A percentile compares a stretch with the other conserved stretches of the same genome.
Conservation (phyloP, 805 yeast species). For the Starmera caribaea region DNA sequence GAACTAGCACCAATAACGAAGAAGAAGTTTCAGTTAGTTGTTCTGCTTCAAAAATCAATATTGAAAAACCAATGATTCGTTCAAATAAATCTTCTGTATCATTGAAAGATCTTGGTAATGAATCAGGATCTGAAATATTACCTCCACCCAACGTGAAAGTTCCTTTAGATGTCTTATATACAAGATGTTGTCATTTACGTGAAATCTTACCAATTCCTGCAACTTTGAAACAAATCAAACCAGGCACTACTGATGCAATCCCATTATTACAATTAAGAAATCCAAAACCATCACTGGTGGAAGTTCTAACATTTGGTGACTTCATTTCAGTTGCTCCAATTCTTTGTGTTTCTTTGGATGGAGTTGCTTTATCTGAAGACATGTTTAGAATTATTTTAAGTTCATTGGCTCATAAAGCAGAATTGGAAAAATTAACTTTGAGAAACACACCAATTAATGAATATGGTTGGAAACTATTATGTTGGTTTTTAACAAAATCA, state of each 20-base stretch:
- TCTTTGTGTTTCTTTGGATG: slow-evolving; percentile 68
- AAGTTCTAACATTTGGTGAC: slow-evolving; percentile 79
- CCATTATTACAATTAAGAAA: slow-evolving; percentile 68
- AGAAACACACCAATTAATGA: slow-evolving; percentile 69
- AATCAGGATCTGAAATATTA: slow-evolving; percentile 15
- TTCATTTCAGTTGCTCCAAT: slow-evolving; percentile 81
- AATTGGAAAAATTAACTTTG: slow-evolving; percentile 63
- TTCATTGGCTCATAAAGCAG: slow-evolving; percentile 51
- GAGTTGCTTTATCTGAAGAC: slow-evolving; percentile 61
- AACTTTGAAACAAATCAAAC: slow-evolving; percentile 66
- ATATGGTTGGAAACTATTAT: slow-evolving; percentile 73
- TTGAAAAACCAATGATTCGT: slow-evolving; percentile 34
- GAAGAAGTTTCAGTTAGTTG: slow-evolving; percentile 27
- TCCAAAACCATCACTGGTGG: slow-evolving; percentile 83
- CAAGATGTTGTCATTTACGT: slow-evolving; percentile 86
- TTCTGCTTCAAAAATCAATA: slow-evolving; percentile 25
- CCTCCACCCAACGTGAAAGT: slow-evolving; percentile 23
- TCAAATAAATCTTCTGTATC: slow-evolving; percentile 20
- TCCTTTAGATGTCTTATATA: slow-evolving; percentile 66
- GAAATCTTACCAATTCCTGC: slow-evolving; percentile 92
- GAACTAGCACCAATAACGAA: slow-evolving; percentile 23
- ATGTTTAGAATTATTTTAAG: slow-evolving; percentile 65
- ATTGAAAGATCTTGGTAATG: slow-evolving; percentile 10
- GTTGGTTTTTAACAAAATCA: slow-evolving; percentile 67
- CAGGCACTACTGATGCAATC: slow-evolving; percentile 75